phyloP scores from a whole-genome alignment of 2,329 filamentous ascomycete genomes.

The Zymoseptoria ardabiliae region DNA sequence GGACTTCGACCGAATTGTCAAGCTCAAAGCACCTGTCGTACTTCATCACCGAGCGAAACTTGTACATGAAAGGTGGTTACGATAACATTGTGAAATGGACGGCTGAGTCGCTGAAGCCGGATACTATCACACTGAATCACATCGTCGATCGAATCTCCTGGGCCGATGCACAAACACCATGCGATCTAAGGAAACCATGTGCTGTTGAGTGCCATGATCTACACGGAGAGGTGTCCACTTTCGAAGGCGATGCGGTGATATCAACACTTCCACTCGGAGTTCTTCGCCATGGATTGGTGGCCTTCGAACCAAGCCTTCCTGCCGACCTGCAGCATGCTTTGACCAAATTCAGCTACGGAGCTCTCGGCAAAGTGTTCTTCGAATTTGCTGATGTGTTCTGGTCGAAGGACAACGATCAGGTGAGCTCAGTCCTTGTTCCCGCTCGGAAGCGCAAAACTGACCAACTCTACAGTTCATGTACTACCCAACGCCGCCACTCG shows the following conservation, averaged over 20 bases:
- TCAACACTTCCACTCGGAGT: constrained; percentile 36
- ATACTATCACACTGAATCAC: constrained; percentile 33
- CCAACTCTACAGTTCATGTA: constrained; percentile 31
- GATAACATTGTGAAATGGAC: constrained; percentile 39
- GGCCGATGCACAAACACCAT: constrained; percentile 25
- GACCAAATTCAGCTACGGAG: constrained; percentile 35
- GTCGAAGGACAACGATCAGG: constrained; percentile 40
- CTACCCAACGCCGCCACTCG: constrained; percentile 33
- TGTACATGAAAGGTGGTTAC: constrained; percentile 43
- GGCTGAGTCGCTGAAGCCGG: constrained; percentile 32
- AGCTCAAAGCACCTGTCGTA: constrained; percentile 39
- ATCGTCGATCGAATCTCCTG: constrained; percentile 35
- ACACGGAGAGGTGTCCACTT: constrained; percentile 19
- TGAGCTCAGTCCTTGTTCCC: background rate
- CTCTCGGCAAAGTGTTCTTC: constrained; percentile 39
- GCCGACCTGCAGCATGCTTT: constrained; percentile 32
- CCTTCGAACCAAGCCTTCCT: constrained; percentile 35
- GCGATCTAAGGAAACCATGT: constrained; percentile 7
- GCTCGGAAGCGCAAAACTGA: background rate
- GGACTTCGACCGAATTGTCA: constrained; percentile 36
- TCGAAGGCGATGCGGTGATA: constrained; percentile 34
- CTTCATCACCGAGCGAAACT: constrained; percentile 38
- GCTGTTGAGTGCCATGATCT: constrained; percentile 22
- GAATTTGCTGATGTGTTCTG: constrained; percentile 40
- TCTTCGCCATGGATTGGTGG: constrained; percentile 34